Base-by-base conservation (phyloP, 2,329 filamentous ascomycete species). In the Phyllosticta citrichinensis region DNA sequence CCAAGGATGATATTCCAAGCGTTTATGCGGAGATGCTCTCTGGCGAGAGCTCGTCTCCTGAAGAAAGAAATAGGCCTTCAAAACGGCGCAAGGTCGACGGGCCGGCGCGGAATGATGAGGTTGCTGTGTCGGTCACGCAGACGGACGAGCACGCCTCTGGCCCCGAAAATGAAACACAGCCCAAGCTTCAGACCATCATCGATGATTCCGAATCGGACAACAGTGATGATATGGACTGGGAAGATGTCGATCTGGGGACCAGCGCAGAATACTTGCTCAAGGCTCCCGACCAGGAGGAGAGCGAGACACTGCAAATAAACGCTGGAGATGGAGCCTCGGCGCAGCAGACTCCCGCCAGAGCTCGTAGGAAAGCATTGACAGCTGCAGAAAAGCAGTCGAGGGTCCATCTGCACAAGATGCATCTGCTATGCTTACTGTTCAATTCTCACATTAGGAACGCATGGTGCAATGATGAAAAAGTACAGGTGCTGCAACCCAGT, bases 371-470 rank as follows among this genome's bases (percentile, higher is more conserved):
- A 63, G 79, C 81, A 20, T 74, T 81, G 17, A 82, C 82, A 1
- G 76, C 77, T 6, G 77, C 78, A 0, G 85, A 87, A 64, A 85
- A 80, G 64, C 81, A 79, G 55, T 70, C 80, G 30, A 84, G 92
- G 20, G 71, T 94, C 30, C 82, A 90, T 57, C 80, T 91, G n/a
- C 94, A 99, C 73, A 96, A 93, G 73, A 79, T 86, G 63, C 92
- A 99, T 74, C 65, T 97, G 0, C 76, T 97, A 14, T 96, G 90
- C 70, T 79, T 99, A 1, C 74, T 99, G 17, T 84, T 85, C 10
- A 90, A 97, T 72, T 81, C 87, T 17, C 82, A 88, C 65, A 79
- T 84, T 62, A 85, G 92, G 60, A 99, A 97, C 69, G 78, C 83
- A 60, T 97, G 93, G 91, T 97, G 92, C 75, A 96, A 96, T 68